Conservation (phyloP, 2,329 filamentous ascomycete genomes). For the Sphaerulina vaccinii region DNA sequence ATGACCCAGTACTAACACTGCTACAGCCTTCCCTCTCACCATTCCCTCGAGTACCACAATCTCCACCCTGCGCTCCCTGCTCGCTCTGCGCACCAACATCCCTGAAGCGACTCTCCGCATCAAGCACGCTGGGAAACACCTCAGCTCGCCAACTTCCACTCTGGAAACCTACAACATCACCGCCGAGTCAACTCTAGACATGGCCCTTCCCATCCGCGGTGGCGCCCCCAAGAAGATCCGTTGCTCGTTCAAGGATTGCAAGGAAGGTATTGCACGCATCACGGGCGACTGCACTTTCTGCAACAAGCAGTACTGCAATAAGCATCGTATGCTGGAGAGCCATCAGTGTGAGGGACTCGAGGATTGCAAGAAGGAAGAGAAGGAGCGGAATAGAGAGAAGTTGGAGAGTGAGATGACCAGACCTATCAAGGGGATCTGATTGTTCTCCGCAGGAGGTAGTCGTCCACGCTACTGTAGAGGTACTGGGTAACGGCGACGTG, state of each 20-base stretch:
- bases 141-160: slow-evolving; percentile 44
- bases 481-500: slow-evolving; percentile 3
- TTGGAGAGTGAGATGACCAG: slow-evolving; percentile 90
- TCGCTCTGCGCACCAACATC: slow-evolving; percentile 58
- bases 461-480: too few species aligned
- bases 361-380: slow-evolving; percentile 96
- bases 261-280: slow-evolving; percentile 82
- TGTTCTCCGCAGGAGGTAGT: background rate
- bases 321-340: slow-evolving; percentile 88
- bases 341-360: slow-evolving; percentile 92
- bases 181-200: slow-evolving; percentile 53
- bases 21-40: slow-evolving; percentile 56
- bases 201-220: slow-evolving; percentile 57
- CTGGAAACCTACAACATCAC: slow-evolving; percentile 51
- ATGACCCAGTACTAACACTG: slow-evolving; percentile 26
- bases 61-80: slow-evolving; percentile 55
- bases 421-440: slow-evolving; percentile 82
- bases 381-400: slow-evolving; percentile 90
- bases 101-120: slow-evolving; percentile 54
- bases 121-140: slow-evolving; percentile 58
- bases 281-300: slow-evolving; percentile 97
- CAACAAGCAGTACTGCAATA: slow-evolving; percentile 88
- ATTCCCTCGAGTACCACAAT: slow-evolving; percentile 56
- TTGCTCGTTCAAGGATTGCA: slow-evolving; percentile 88
- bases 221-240: slow-evolving; percentile 72